Base-by-base conservation (phyloP, 2,329 filamentous ascomycete genomes). In the Ciborinia camelliae region DNA sequence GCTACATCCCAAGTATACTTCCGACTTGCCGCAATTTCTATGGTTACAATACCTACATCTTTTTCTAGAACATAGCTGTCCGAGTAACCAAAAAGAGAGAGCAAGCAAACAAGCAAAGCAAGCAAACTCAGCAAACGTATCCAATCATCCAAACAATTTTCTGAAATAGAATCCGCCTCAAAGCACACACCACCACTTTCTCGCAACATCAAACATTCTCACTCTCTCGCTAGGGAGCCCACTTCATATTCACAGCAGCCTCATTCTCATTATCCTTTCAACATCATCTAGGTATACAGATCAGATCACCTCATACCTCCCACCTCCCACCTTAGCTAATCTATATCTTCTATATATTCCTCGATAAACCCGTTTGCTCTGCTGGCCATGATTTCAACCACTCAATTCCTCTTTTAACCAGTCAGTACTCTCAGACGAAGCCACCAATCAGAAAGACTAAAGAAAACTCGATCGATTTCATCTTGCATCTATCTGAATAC, bases 1-100 rank as follows among this genome's bases (percentile, higher is more conserved):
- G 53, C 61, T 30, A 39, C 61, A 63, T 57, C 39, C n/a, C 39
- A 63, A 63, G 61, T 63, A 57, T 63, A 58, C 32, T 58, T 63
- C 62, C 62, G 62, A 50, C 15, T 23, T 48, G 41, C 43, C 23
- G 62, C 52, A 32, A 30, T 4, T 41, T 39, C 28, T 41, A 15
- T 58, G 43, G 61, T 39, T 63, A 45, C 43, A 39, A 63, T 58
- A 39, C 45, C 23, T 58, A 43, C 12, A 23, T 48, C 52, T 28
- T 30, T 58, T 50, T 20, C 39, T 48, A 47, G 20, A 41, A 41
- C 28, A 45, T 37, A 15, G 41, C n/a, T 37, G 37, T 41, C 35
- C 52, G 58, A 39, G 7, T n/a, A 50, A n/a, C 23, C 43, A 39
- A 30, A 50, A 35, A 28, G 28, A 35, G 14, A 39, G 1, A 37